These are phyloP conservation scores for Ascochyta pisi DNA, from an alignment of 2,329 filamentous ascomycete genomes.

Conservation along the genomic window DNA sequence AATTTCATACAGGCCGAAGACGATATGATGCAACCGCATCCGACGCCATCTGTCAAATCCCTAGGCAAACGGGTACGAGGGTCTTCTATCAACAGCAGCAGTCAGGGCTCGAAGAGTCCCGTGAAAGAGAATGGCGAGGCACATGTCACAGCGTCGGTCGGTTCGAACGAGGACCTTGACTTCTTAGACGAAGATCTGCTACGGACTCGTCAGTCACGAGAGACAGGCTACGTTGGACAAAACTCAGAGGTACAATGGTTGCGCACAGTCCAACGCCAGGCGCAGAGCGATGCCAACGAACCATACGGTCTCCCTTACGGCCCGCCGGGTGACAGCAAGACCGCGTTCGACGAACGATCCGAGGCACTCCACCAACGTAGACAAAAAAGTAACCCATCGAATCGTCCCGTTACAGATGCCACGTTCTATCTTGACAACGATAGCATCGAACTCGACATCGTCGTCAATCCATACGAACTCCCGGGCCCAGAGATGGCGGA, in stretches of 20 bases:
- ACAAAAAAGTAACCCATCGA: slow-evolving; percentile 12
- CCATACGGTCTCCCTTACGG: slow-evolving; percentile 26
- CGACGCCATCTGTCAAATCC: slow-evolving; percentile 2
- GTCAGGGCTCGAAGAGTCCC: neutral
- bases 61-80: slow-evolving; percentile 27
- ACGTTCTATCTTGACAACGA: slow-evolving; percentile 48
- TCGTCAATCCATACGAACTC: slow-evolving; percentile 38
- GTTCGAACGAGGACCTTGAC: slow-evolving; percentile 42
- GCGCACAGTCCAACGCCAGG: slow-evolving; percentile 36
- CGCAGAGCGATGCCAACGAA: slow-evolving; percentile 14
- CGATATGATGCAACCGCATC: slow-evolving; percentile 19
- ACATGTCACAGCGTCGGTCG: slow-evolving; percentile 29
- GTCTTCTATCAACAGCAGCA: neutral
- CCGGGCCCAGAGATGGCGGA: slow-evolving; percentile 43
- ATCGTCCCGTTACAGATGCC: slow-evolving; percentile 31
- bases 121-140: slow-evolving; percentile 24
- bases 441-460: slow-evolving; percentile 32
- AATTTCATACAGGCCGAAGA: slow-evolving; percentile 24
- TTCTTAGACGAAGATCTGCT: slow-evolving; percentile 40
- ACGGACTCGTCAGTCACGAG: slow-evolving; percentile 35
- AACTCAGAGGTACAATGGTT: slow-evolving; percentile 47
- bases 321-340: slow-evolving; percentile 23
- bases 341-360: slow-evolving; percentile 20
- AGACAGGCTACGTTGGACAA: slow-evolving; percentile 45
- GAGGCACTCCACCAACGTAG: slow-evolving; percentile 31